Conservation (phyloP, 2,329 filamentous ascomycete species). For the Amauroascus niger region DNA sequence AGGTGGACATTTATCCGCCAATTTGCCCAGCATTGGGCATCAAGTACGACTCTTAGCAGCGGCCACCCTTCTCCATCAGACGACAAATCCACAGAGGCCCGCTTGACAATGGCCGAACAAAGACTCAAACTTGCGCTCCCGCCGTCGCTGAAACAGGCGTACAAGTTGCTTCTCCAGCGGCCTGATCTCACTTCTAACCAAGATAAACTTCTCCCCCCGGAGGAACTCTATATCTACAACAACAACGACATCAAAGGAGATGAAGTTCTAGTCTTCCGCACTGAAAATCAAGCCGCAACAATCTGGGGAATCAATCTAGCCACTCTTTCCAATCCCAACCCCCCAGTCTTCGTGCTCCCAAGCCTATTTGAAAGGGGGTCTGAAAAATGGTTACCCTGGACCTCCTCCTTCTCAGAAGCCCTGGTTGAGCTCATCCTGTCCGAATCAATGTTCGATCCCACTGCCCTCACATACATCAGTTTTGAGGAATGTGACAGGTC, state of each 20-base stretch:
- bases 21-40: not conserved
- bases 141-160: not conserved
- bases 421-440: conserved; percentile 1
- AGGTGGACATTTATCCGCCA: not conserved
- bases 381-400: not conserved
- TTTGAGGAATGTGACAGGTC: conserved; percentile 3
- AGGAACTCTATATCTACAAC: conserved; percentile 2
- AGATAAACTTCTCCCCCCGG: not conserved
- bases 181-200: conserved; percentile 3
- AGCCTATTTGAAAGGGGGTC: not conserved
- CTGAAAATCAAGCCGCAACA: not conserved
- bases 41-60: not conserved
- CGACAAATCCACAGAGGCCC: not conserved
- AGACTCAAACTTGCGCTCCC: not conserved
- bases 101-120: not conserved
- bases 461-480: conserved; percentile 3
- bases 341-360: not conserved
- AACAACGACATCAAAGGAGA: not conserved
- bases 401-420: not conserved
- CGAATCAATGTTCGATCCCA: conserved; percentile 7
- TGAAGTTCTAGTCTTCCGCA: not conserved
- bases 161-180: not conserved
- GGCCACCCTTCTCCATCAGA: not conserved
- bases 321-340: not conserved
- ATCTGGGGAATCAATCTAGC: not conserved